Evolutionary conservation across 768 basidiomycete species (phyloP).

Genomic region (Pleurotus eryngii): DNA sequence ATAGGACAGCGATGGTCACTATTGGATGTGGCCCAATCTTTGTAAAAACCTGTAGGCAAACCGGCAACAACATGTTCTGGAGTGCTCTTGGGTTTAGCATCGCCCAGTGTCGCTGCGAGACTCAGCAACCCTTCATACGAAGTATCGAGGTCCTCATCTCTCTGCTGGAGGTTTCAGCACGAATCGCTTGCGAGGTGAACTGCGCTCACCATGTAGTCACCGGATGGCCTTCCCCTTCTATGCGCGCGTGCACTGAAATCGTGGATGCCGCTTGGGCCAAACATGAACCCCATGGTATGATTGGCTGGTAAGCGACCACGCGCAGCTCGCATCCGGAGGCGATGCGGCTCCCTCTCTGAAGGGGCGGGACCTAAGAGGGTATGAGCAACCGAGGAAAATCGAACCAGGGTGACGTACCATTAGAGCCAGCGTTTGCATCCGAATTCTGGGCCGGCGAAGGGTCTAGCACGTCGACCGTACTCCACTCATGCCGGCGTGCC

Average conservation of each 20-base stretch:
- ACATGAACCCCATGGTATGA: slow-evolving; percentile 10
- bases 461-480: too few species aligned
- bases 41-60: slow-evolving; percentile 59
- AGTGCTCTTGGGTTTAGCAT: slow-evolving; percentile 63
- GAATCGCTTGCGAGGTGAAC: not conserved
- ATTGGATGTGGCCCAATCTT: slow-evolving; percentile 64
- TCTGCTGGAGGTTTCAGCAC: slow-evolving; percentile 32
- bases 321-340: not conserved
- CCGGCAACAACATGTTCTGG: slow-evolving; percentile 57
- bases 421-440: too few species aligned
- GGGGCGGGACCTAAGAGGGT: not conserved
- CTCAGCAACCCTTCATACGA: slow-evolving; percentile 71
- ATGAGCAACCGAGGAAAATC: not conserved
- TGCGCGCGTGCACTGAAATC: slow-evolving; percentile 10
- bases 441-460: too few species aligned
- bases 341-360: not conserved
- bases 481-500: not conserved
- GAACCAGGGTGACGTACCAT: too few species aligned
- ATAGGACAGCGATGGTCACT: slow-evolving; percentile 80
- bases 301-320: not conserved
- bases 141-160: slow-evolving; percentile 72
- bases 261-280: slow-evolving; percentile 13
- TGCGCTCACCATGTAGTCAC: slow-evolving; percentile 52
- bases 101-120: slow-evolving; percentile 58
- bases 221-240: slow-evolving; percentile 25